Evolutionary conservation across 2,329 filamentous ascomycete species (phyloP).

Genomic region (Parastagonospora nodorum): DNA sequence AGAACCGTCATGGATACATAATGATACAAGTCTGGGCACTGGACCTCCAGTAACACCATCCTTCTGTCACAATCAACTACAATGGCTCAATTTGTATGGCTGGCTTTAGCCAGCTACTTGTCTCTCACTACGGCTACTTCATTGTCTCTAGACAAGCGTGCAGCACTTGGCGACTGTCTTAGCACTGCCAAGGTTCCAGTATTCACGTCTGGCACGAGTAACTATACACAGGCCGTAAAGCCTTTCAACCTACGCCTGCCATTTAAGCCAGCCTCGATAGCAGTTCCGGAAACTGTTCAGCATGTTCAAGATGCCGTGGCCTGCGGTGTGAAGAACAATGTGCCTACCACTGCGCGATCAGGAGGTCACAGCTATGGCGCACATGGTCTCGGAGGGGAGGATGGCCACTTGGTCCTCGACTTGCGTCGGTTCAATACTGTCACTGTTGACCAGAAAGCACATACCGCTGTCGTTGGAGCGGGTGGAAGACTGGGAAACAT

Average conservation of each 20-base stretch:
- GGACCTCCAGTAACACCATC: not conserved
- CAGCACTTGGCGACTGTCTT: slow-evolving; percentile 25
- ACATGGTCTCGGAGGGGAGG: slow-evolving; percentile 53
- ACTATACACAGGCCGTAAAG: slow-evolving; percentile 34
- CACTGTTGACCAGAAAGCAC: slow-evolving; percentile 44
- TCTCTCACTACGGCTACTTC: not conserved
- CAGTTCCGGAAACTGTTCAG: slow-evolving; percentile 56
- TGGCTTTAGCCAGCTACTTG: not conserved
- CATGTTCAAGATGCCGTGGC: slow-evolving; percentile 61
- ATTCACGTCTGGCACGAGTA: slow-evolving; percentile 23
- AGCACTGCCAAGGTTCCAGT: slow-evolving; percentile 19
- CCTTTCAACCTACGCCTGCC: slow-evolving; percentile 37
- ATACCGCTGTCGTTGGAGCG: slow-evolving; percentile 51
- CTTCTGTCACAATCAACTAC: not conserved
- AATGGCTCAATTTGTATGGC: not conserved
- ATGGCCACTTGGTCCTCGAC: slow-evolving; percentile 55
- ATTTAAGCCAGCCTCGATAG: slow-evolving; percentile 58
- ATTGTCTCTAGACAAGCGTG: not conserved
- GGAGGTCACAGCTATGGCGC: slow-evolving; percentile 66
- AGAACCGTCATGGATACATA: not conserved
- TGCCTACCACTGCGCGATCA: slow-evolving; percentile 63
- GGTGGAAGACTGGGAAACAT: slow-evolving; percentile 53
- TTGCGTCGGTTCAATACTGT: slow-evolving; percentile 52
- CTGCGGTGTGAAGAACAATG: slow-evolving; percentile 56
- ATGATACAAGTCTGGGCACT: slow-evolving; percentile 1